Conservation (phyloP, 78 protist species). For the Trichosphaerium sp. region DNA sequence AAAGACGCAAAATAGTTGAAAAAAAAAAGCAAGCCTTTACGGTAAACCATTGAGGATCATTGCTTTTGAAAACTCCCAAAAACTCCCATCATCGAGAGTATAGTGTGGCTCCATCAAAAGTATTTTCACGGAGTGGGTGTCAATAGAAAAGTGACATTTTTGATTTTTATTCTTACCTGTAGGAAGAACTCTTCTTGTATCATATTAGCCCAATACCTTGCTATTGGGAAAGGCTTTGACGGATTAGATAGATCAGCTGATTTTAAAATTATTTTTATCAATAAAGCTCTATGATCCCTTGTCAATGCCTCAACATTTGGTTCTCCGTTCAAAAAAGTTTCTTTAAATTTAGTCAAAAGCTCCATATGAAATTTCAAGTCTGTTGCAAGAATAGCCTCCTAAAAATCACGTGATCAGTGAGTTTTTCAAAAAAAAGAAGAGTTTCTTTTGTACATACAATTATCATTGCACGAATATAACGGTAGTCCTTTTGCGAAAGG, state of each 20-base stretch:
- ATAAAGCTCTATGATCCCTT: conserved; percentile 19
- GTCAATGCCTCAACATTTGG: neutral
- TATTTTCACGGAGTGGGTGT: no score
- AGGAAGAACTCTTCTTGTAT: conserved; percentile 24
- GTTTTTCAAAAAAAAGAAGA: neutral
- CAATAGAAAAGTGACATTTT: neutral
- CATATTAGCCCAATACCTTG: conserved; percentile 11
- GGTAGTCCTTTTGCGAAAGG: neutral
- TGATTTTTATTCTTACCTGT: neutral
- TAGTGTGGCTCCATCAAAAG: no score
- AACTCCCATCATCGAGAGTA: no score
- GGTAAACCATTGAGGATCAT: no score
- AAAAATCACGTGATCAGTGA: conserved; percentile 1
- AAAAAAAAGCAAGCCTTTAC: no score
- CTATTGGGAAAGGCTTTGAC: neutral
- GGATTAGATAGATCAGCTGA: conserved; percentile 41
- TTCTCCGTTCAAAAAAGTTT: neutral
- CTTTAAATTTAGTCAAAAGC: conserved; percentile 8
- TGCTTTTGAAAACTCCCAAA: no score
- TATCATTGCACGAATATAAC: neutral
- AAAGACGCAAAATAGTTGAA: no score
- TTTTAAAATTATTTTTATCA: conserved; percentile 29
- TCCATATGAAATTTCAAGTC: conserved; percentile 42
- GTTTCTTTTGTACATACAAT: neutral
- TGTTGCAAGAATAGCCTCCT: conserved; percentile 25